Percentiles rank a stretch among this genome's conserved stretches.
Evolutionary conservation across 345 rosid species (phyloP).

Genomic region (Lepidium sativum): DNA sequence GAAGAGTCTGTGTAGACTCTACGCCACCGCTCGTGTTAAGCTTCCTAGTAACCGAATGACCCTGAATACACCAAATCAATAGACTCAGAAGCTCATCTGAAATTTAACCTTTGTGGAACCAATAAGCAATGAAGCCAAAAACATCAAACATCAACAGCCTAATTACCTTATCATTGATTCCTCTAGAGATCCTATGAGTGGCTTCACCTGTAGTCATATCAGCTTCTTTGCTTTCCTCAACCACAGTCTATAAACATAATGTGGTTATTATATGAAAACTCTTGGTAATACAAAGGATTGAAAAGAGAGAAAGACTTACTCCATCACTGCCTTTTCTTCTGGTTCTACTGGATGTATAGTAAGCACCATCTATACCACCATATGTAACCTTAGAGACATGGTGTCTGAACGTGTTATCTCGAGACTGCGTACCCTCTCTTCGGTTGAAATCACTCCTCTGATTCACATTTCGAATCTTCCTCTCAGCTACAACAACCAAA

Average conservation of each 20-base stretch:
- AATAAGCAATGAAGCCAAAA: not conserved
- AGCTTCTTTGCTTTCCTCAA: slow-evolving; percentile 86
- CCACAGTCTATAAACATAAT: slow-evolving; percentile 36
- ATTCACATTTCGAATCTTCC: slow-evolving; percentile 27
- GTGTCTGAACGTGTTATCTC: slow-evolving; percentile 29
- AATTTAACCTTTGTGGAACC: not conserved
- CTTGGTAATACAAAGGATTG: not conserved
- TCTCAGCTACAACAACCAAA: slow-evolving; percentile 27
- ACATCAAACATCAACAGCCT: not conserved
- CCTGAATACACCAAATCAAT: slow-evolving; percentile 34
- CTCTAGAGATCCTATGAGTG: slow-evolving; percentile 68
- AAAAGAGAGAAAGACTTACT: slow-evolving; percentile 30
- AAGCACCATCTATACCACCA: slow-evolving; percentile 83
- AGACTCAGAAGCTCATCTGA: not conserved
- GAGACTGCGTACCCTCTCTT: slow-evolving; percentile 26
- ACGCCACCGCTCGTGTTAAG: slow-evolving; percentile 69
- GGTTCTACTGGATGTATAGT: slow-evolving; percentile 51
- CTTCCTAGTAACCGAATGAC: slow-evolving; percentile 69
- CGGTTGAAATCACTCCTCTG: slow-evolving; percentile 14
- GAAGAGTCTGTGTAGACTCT: slow-evolving; percentile 61
- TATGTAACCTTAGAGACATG: slow-evolving; percentile 55
- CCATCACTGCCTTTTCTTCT: slow-evolving; percentile 63
- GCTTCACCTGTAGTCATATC: slow-evolving; percentile 72
- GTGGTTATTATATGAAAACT: not conserved
- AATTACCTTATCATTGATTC: slow-evolving; percentile 70